Base-by-base conservation (phyloP, 176 grass and related monocot genomes). In the Stipa capillata region DNA sequence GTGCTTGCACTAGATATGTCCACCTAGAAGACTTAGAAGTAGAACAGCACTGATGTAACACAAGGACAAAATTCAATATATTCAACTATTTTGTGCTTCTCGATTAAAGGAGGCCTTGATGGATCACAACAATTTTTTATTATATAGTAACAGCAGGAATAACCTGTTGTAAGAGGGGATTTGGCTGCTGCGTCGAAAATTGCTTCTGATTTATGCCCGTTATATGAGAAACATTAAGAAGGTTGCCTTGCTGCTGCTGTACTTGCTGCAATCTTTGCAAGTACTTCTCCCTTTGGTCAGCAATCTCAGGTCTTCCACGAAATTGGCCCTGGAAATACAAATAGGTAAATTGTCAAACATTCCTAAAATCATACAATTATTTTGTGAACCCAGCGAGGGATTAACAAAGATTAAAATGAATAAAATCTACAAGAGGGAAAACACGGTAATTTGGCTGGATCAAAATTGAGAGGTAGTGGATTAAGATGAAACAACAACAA, bases 101-200 rank as follows among this genome's bases (percentile, higher is more conserved):
- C 27, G 16, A 77, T 18, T 52, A 48, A 71, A 58, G 39, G 51
- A 71, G 14, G 10, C 1, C 11, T 43, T 77, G 0, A 77, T 23
- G 66, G 36, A 63, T 72, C 31, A 45, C 43, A 80, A 54, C n/a
- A 81, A 28, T 76, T 60, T 56, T 62, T 62, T 76, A 47, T 44
- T 62, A 44, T 72, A 29, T 64, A 42, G 54, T 68, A 81, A 60
- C 4, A 36, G 31, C 55, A 54, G 51, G 56, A 83, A 56, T 18
- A 51, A 95, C 96, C 90, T 95, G 97, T 82, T 89, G 97, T 83
- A 99, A 66, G 65, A 99, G 90, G 56, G 91, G 55, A 71, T 91
- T 99, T 79, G 88, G 78, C 66, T 89, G 97, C 76, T 96, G 92
- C 48, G 92, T 28, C 0, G 90, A 57, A 83, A 95, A 93, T 32